phyloP scores from a whole-genome alignment of 208 protist genomes.

The Trypanosoma vivax region DNA sequence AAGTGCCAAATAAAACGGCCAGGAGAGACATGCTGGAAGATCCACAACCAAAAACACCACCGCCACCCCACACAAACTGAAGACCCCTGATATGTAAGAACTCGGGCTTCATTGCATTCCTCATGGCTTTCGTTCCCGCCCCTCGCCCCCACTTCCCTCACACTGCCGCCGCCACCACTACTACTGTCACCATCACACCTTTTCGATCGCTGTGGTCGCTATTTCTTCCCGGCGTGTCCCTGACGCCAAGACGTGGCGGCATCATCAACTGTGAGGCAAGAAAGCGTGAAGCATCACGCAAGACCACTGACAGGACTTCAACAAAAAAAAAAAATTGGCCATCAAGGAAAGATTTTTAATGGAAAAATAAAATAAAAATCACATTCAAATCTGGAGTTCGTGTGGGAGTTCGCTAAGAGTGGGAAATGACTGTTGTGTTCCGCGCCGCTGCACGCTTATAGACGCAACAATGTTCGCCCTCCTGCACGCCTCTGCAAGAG shows the following conservation, averaged over 20 bases:
- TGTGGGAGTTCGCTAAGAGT: slow-evolving; percentile 50
- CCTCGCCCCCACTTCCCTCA: background rate
- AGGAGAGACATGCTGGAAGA: too few species aligned
- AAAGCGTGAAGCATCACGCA: too few species aligned
- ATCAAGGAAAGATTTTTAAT: background rate
- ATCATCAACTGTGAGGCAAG: too few species aligned
- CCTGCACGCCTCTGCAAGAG: slow-evolving; percentile 63
- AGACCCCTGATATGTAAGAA: too few species aligned
- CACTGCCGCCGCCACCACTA: background rate
- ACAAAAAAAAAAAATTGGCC: slow-evolving; percentile 1
- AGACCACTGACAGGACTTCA: background rate
- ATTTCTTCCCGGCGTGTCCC: too few species aligned
- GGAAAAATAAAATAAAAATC: background rate
- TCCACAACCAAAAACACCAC: too few species aligned
- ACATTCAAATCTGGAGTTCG: slow-evolving; percentile 20
- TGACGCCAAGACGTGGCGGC: too few species aligned
- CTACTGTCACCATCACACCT: too few species aligned
- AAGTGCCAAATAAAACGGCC: too few species aligned
- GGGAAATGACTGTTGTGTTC: slow-evolving; percentile 88
- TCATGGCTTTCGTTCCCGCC: background rate
- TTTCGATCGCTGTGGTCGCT: too few species aligned
- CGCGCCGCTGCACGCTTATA: slow-evolving; percentile 85
- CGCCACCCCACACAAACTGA: too few species aligned
- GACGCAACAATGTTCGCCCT: slow-evolving; percentile 75
- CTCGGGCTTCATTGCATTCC: too few species aligned